phyloP scores from a whole-genome alignment of 1,139 yeast species.

The Geotrichum bryndzae region DNA sequence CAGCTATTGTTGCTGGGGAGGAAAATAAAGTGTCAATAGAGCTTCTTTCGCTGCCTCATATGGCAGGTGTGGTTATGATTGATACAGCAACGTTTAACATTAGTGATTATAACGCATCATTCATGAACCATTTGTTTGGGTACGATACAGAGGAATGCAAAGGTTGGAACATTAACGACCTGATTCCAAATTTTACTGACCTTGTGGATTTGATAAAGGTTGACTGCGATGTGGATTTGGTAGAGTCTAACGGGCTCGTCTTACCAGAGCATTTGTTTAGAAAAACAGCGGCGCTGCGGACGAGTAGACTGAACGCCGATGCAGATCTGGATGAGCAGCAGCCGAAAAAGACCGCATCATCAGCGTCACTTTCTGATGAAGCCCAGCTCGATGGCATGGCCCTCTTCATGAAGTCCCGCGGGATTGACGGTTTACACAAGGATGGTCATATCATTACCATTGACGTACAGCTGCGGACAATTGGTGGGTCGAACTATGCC shows the following conservation, averaged over 20 bases:
- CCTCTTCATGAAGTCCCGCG: slow-evolving; percentile 33
- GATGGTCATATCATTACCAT: slow-evolving; percentile 62
- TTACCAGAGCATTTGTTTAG: slow-evolving; percentile 88
- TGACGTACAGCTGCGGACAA: slow-evolving; percentile 76
- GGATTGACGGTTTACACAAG: slow-evolving; percentile 60
- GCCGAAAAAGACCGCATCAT: slow-evolving; percentile 1
- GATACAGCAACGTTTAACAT: slow-evolving; percentile 44
- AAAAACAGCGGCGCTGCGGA: slow-evolving; percentile 39
- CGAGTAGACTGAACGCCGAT: background rate
- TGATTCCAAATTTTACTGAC: slow-evolving; percentile 61
- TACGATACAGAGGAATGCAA: slow-evolving; percentile 43
- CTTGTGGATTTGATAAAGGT: slow-evolving; percentile 47
- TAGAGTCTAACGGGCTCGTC: slow-evolving; percentile 48
- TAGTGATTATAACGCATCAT: slow-evolving; percentile 69
- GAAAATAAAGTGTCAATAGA: slow-evolving; percentile 7
- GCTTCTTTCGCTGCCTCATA: slow-evolving; percentile 59
- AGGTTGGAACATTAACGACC: slow-evolving; percentile 46
- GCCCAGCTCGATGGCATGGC: slow-evolving; percentile 18
- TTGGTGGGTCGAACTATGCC: slow-evolving; percentile 53
- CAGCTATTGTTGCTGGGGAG: slow-evolving; percentile 1
- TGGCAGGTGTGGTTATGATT: slow-evolving; percentile 80
- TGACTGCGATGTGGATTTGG: slow-evolving; percentile 25
- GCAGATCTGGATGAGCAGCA: background rate
- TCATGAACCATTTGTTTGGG: slow-evolving; percentile 75
- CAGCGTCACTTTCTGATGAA: slow-evolving; percentile 4